Evolutionary conservation across 2,329 filamentous ascomycete genomes (phyloP), one percentile per base, ranked within the genome.

Genomic region (Fusarium sp.): DNA sequence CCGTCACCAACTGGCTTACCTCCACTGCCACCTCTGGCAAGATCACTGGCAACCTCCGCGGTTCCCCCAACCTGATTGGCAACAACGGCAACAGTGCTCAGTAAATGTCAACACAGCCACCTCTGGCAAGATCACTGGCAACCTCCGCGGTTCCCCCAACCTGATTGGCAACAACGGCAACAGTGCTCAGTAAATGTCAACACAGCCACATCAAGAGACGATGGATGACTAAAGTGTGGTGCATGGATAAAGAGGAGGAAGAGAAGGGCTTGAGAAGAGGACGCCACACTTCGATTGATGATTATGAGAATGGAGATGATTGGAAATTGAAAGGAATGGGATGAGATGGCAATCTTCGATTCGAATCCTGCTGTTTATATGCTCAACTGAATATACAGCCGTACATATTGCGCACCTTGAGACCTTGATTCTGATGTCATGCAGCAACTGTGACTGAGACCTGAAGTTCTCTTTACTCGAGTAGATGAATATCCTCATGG

Each of bases 161-260:
- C 74, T 80, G 64, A 78, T 87, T 63, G 82, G 78, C 39, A 87
- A 85, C 80, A 87, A 88, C 76, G 82, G 82, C 49, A 77, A 74
- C 56, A 54, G 60, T n/a, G 44, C 54, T n/a, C 73, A 77, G 74
- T 73, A 76, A 70, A 36, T 24, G 24, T 9, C 38, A 31, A n/a
- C n/a, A 21, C 7, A 28, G 28, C 14, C 43, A 2, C 21, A 55
- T 15, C n/a, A 42, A 40, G 43, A 49, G n/a, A 26, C 24, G 22
- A 62, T 42, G 24, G 21, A 39, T 47, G 57, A 44, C 13, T 47
- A 6, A 26, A 40, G 19, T 46, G 45, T 24, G 43, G 38, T 43
- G 21, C 39, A 39, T 22, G 17, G 28, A 28, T 11, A 33, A 22
- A 17, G 22, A 15, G 39, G 21, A 5, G 36, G 17, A 67, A 31